Evolutionary conservation across 345 rosid species (phyloP).

Genomic region (Cochlearia excelsa): DNA sequence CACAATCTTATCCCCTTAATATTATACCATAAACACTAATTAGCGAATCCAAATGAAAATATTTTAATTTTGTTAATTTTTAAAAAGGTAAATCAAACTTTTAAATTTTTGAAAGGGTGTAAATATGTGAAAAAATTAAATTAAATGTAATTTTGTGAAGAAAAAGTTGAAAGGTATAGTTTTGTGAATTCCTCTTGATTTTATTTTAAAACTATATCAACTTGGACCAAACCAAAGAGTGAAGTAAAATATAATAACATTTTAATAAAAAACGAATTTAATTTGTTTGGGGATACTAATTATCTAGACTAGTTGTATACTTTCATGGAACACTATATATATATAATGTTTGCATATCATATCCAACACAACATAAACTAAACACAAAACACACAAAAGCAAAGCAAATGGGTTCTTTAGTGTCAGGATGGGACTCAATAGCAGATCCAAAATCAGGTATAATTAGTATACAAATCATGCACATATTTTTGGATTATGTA

Average conservation of each 20-base stretch:
- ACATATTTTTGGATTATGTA: not conserved
- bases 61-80: no score
- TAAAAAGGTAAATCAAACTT: no score
- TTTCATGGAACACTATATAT: conserved; percentile 26
- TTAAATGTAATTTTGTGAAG: no score
- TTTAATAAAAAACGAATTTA: not conserved
- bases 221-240: conserved; percentile 17
- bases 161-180: no score
- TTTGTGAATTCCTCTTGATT: no score
- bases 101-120: no score
- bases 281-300: conserved; percentile 17
- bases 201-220: not conserved
- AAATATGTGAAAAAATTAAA: no score
- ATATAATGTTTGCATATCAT: not conserved
- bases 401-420: conserved; percentile 79
- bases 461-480: conserved; percentile 14
- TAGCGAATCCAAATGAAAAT: no score
- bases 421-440: conserved; percentile 89
- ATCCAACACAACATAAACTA: not conserved
- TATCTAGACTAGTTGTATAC: conserved; percentile 14
- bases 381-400: not conserved
- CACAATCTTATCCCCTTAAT: no score
- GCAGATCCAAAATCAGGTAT: conserved; percentile 55
- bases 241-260: not conserved
- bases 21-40: no score